Evolutionary conservation across 2,329 filamentous ascomycete species (phyloP).

Genomic region (Fusarium compactum): DNA sequence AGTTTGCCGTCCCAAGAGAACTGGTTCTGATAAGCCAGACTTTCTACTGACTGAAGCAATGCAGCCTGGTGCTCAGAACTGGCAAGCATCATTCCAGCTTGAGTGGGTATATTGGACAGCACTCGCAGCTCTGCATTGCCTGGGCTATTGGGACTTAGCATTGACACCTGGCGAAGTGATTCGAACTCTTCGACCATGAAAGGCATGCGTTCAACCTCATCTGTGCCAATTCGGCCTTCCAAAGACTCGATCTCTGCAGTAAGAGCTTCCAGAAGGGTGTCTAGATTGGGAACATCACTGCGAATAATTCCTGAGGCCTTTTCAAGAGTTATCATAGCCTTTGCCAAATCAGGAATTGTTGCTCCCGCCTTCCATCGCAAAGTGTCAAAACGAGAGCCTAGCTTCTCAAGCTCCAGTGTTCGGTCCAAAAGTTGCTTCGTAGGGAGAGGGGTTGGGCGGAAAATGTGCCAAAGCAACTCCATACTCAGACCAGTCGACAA

Average conservation of each 20-base stretch:
- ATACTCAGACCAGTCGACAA: conserved; percentile 82
- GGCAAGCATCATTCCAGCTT: conserved; percentile 51
- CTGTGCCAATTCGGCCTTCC: conserved; percentile 59
- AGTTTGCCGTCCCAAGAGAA: conserved; percentile 58
- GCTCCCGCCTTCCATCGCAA: conserved; percentile 70
- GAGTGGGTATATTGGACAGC: conserved; percentile 59
- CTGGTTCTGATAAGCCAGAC: conserved; percentile 56
- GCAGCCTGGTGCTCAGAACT: conserved; percentile 53
- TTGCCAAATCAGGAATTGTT: conserved; percentile 63
- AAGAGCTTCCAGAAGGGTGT: conserved; percentile 63
- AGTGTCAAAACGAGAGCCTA: conserved; percentile 71
- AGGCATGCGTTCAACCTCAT: conserved; percentile 58
- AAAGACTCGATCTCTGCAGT: conserved; percentile 64
- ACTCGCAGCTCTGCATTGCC: conserved; percentile 57
- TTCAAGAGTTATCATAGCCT: conserved; percentile 66
- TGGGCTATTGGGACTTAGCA: conserved; percentile 53
- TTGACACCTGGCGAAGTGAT: conserved; percentile 64
- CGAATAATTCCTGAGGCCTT: conserved; percentile 69
- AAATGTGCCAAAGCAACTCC: conserved; percentile 80
- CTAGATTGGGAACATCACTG: conserved; percentile 54
- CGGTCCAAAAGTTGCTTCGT: conserved; percentile 60
- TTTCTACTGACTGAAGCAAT: conserved; percentile 62
- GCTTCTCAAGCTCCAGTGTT: conserved; percentile 63
- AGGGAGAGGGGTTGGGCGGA: conserved; percentile 73
- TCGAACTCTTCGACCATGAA: conserved; percentile 70